Evolutionary conservation across 306 rosid genomes (phyloP).

Genomic region (Lathyrus aphaca): DNA sequence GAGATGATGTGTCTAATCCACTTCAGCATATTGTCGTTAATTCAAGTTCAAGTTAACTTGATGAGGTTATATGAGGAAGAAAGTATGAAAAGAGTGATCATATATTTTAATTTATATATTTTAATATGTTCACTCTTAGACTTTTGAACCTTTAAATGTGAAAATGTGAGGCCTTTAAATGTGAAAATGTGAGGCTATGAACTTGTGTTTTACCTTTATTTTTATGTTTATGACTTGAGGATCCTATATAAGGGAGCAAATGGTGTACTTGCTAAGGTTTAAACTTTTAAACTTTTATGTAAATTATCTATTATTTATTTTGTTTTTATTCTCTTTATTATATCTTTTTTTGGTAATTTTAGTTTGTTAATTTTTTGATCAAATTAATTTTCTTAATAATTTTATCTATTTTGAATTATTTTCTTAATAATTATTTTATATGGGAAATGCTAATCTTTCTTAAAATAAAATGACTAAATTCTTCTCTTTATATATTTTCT

Average conservation of each 20-base stretch:
- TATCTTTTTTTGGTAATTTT: no score
- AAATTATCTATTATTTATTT: no score
- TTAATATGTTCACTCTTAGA: conserved; percentile 13
- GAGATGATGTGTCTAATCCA: conserved; percentile 63
- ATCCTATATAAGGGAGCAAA: not conserved
- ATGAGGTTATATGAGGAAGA: not conserved
- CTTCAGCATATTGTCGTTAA: conserved; percentile 72
- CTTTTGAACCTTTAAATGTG: not conserved
- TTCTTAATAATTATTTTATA: not conserved
- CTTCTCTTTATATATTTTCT: not conserved
- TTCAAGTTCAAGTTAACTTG: conserved; percentile 33
- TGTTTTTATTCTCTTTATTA: no score
- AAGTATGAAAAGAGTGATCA: conserved; percentile 5
- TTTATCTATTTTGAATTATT: not conserved
- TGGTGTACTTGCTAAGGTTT: not conserved
- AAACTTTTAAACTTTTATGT: no score
- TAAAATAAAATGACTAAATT: not conserved
- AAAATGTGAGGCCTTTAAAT: not conserved
- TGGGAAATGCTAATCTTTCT: not conserved
- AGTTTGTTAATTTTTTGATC: no score
- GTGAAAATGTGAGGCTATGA: not conserved
- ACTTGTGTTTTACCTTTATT: no score
- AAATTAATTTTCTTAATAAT: not conserved
- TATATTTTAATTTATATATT: conserved; percentile 1
- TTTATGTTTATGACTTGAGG: not conserved